Conservation (phyloP, 257 asterid genomes). For the Forsythia suspensa region DNA sequence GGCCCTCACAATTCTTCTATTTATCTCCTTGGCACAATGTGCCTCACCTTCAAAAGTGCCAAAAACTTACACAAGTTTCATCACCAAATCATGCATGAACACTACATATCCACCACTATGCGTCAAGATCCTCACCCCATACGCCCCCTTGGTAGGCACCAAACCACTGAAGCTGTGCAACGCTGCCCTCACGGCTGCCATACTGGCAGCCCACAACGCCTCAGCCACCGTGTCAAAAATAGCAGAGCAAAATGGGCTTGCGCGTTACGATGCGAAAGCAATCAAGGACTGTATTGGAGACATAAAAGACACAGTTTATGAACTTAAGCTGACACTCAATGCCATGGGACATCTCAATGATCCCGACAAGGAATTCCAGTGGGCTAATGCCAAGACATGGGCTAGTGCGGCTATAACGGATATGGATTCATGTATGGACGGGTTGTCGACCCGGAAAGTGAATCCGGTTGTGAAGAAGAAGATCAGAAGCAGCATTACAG, state of each 20-base stretch:
- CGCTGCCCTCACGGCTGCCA: slow-evolving; percentile 33
- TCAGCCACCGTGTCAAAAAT: slow-evolving; percentile 13
- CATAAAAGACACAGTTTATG: slow-evolving; percentile 34
- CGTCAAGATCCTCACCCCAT: slow-evolving; percentile 31
- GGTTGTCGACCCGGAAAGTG: slow-evolving; percentile 20
- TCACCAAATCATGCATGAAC: slow-evolving; percentile 29
- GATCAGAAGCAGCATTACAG: slow-evolving; percentile 14
- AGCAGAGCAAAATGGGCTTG: slow-evolving; percentile 13
- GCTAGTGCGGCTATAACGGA: slow-evolving; percentile 46
- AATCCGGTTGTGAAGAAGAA: slow-evolving; percentile 21
- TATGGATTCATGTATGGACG: slow-evolving; percentile 42
- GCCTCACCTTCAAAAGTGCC: slow-evolving; percentile 15
- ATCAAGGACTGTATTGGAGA: slow-evolving; percentile 37
- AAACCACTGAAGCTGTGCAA: slow-evolving; percentile 27
- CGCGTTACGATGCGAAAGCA: slow-evolving; percentile 24
- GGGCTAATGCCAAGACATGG: slow-evolving; percentile 40
- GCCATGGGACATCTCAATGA: slow-evolving; percentile 31
- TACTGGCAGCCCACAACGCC: slow-evolving; percentile 22
- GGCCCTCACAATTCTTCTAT: background rate
- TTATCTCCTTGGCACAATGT: background rate
- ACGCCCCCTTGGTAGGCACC: slow-evolving; percentile 29
- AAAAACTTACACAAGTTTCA: slow-evolving; percentile 25
- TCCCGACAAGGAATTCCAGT: slow-evolving; percentile 27
- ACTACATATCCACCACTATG: slow-evolving; percentile 38
- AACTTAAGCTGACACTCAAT: slow-evolving; percentile 26